Evolutionary conservation across 1,284 basidiomycete species (phyloP).

Genomic region (Ustilago sp.): DNA sequence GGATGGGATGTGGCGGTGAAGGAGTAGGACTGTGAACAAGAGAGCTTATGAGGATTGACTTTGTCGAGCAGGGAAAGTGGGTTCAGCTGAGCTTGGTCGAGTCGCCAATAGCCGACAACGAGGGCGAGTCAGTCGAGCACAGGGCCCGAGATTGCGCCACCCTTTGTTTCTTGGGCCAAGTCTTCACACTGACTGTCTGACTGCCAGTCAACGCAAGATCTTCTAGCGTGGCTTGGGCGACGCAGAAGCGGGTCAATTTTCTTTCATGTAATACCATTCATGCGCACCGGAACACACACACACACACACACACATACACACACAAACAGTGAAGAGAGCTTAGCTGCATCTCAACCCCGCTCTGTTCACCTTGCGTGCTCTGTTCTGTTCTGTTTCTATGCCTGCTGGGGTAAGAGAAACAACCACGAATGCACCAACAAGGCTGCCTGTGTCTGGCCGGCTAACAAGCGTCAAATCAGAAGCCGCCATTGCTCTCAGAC

Average conservation of each 20-base stretch:
- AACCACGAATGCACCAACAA: not conserved
- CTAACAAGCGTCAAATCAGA: conserved; percentile 21
- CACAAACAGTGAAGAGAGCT: not conserved
- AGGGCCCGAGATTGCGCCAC: conserved; percentile 61
- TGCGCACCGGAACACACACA: not conserved
- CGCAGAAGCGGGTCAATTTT: not conserved
- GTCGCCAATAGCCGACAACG: conserved; percentile 5
- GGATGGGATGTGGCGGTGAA: conserved; percentile 4
- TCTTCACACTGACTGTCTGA: not conserved
- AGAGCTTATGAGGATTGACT: conserved; percentile 7
- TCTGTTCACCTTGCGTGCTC: not conserved
- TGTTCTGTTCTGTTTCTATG: not conserved
- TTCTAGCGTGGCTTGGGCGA: conserved; percentile 12
- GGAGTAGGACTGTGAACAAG: conserved; percentile 5
- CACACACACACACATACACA: too few relatives aligned
- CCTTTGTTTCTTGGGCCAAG: conserved; percentile 70
- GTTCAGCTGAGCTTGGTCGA: conserved; percentile 17
- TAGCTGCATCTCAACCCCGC: conserved; percentile 12
- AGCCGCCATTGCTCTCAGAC: not conserved
- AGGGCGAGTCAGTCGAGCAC: conserved; percentile 4
- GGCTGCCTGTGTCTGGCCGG: not conserved
- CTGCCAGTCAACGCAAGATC: not conserved
- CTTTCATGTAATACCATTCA: conserved; percentile 10
- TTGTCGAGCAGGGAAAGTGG: not conserved
- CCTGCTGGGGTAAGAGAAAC: conserved; percentile 12